Percentiles rank a stretch among this genome's conserved stretches.
These are phyloP conservation scores for Hypomyces rosellus DNA, from an alignment of 2,329 filamentous ascomycete species.

Conservation along the genomic window DNA sequence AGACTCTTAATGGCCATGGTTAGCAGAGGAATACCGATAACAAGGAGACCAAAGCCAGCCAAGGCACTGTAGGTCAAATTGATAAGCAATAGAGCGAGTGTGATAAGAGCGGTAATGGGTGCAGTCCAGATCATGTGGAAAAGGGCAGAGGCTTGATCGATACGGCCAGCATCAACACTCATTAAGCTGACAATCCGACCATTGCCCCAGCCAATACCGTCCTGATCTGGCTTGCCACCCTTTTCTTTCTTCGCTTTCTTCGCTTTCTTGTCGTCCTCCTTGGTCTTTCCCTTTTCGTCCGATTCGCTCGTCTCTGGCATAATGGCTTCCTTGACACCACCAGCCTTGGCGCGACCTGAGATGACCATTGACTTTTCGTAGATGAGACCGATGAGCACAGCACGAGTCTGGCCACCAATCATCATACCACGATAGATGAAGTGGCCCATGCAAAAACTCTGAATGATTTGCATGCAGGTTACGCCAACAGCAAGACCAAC, in stretches of 20 bases:
- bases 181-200: conserved; percentile 89
- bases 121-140: conserved; percentile 91
- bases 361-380: conserved; percentile 91
- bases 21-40: conserved; percentile 71
- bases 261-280: conserved; percentile 30
- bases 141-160: conserved; percentile 81
- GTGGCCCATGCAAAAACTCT: conserved; percentile 78
- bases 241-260: conserved; percentile 29
- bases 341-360: conserved; percentile 81
- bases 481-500: conserved; percentile 81
- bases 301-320: conserved; percentile 36
- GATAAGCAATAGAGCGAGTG: conserved; percentile 71
- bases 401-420: conserved; percentile 76
- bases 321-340: conserved; percentile 45
- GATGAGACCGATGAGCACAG: conserved; percentile 75
- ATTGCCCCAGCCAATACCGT: conserved; percentile 80
- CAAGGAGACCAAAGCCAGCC: conserved; percentile 76
- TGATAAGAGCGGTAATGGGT: conserved; percentile 71
- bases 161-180: conserved; percentile 89
- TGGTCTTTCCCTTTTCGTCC: conserved; percentile 37
- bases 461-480: conserved; percentile 74
- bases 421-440: conserved; percentile 93
- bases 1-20: conserved; percentile 71
- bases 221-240: conserved; percentile 34
- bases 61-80: conserved; percentile 88